These are phyloP conservation scores for Trichoderma brevicompactum DNA, from an alignment of 2,329 filamentous ascomycete species.

Conservation along the genomic window DNA sequence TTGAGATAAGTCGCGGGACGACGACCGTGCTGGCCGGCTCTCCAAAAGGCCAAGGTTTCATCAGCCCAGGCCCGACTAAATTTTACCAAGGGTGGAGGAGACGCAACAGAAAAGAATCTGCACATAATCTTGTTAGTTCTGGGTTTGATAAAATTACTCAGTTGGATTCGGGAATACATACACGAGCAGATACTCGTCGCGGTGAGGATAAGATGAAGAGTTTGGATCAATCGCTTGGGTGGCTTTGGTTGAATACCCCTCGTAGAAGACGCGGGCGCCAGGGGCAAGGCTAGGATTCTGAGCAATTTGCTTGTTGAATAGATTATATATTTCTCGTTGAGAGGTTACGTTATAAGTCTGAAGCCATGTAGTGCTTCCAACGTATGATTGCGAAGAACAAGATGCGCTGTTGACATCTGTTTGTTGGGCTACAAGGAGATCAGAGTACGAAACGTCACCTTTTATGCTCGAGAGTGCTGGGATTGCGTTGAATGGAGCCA, in stretches of 20 bases:
- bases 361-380: slow-evolving; percentile 9
- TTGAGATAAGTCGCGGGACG: slow-evolving; percentile 6
- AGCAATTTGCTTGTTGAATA: background rate
- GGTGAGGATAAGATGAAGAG: background rate
- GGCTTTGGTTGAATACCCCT: background rate
- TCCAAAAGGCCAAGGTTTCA: slow-evolving; percentile 1
- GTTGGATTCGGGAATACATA: background rate
- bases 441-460: slow-evolving; percentile 6
- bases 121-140: background rate
- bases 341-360: slow-evolving; percentile 15
- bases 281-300: background rate
- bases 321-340: slow-evolving; percentile 4
- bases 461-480: background rate
- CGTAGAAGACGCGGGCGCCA: background rate
- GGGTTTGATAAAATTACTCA: fast-evolving
- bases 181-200: slow-evolving; percentile 15
- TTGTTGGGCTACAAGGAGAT: background rate
- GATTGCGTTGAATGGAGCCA: slow-evolving; percentile 16
- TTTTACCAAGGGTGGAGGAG: background rate
- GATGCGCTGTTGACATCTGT: slow-evolving; percentile 10
- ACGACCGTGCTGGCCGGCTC: background rate
- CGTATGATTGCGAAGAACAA: background rate
- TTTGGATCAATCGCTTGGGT: background rate
- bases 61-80: slow-evolving; percentile 4
- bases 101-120: background rate